Conservation (phyloP, 495 filamentous ascomycete genomes). For the Bryoglossum gracile region DNA sequence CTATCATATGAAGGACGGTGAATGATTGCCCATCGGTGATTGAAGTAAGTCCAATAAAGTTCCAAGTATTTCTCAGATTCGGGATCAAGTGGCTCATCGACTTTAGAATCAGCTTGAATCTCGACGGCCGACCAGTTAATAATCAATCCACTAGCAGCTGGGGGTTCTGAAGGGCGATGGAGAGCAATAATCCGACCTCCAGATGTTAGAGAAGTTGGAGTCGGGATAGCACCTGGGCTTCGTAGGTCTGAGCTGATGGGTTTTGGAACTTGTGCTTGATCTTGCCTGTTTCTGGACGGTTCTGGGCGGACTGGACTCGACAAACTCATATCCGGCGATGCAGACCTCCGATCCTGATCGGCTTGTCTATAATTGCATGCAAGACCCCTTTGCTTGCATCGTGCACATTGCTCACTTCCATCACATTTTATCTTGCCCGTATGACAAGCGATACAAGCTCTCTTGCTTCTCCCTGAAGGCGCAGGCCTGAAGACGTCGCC, state of each 20-base stretch:
- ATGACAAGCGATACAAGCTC: slow-evolving; percentile 26
- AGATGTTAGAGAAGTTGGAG: too few relatives aligned
- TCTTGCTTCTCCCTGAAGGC: slow-evolving; percentile 19
- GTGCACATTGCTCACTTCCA: slow-evolving; percentile 23
- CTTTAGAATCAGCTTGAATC: background rate
- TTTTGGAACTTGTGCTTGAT: too few relatives aligned
- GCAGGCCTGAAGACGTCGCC: slow-evolving; percentile 13
- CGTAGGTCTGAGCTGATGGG: too few relatives aligned
- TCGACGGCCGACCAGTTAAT: slow-evolving; percentile 1
- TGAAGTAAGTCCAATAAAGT: slow-evolving; percentile 15
- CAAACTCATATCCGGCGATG: background rate
- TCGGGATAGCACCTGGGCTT: too few relatives aligned
- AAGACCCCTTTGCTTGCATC: slow-evolving; percentile 21
- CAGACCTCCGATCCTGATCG: background rate
- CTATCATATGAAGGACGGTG: slow-evolving; percentile 13
- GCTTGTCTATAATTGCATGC: slow-evolving; percentile 21
- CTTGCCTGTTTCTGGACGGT: background rate
- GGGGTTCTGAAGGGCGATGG: too few relatives aligned
- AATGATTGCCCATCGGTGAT: slow-evolving; percentile 21
- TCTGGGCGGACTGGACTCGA: background rate
- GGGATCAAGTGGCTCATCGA: too few relatives aligned
- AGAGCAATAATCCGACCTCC: too few relatives aligned
- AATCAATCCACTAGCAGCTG: too few relatives aligned
- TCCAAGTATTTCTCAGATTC: slow-evolving; percentile 6
- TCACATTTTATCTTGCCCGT: slow-evolving; percentile 27